These are phyloP conservation scores for Benincasa hispida DNA, from an alignment of 306 rosid genomes.

Conservation along the genomic window DNA sequence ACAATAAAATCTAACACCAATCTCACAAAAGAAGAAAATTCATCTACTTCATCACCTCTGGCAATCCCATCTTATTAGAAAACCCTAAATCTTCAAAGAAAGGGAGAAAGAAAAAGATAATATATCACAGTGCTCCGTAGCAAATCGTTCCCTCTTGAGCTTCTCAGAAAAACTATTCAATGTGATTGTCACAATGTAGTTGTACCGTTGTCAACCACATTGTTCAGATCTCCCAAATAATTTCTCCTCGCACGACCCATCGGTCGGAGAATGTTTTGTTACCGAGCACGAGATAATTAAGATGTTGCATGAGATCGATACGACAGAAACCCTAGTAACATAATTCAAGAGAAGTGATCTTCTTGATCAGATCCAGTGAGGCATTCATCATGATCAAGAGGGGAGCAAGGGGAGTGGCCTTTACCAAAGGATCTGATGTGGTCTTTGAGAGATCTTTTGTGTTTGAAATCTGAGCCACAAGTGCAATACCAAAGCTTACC, in stretches of 20 bases:
- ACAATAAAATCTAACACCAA: slow-evolving; percentile 11
- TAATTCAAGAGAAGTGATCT: slow-evolving; percentile 12
- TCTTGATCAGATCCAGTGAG: slow-evolving; percentile 45
- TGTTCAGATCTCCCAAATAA: not conserved
- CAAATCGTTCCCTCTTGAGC: slow-evolving; percentile 52
- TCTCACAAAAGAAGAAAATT: slow-evolving; percentile 52
- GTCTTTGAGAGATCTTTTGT: slow-evolving; percentile 86
- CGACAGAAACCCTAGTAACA: not conserved
- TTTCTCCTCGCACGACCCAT: not conserved
- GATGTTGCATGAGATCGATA: not conserved
- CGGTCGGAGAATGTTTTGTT: slow-evolving; percentile 57
- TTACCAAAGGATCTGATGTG: slow-evolving; percentile 77
- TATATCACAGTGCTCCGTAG: slow-evolving; percentile 35
- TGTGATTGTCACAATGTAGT: not conserved
- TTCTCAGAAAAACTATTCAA: not conserved
- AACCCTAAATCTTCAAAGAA: slow-evolving; percentile 5
- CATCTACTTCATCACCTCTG: slow-evolving; percentile 73
- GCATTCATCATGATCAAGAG: slow-evolving; percentile 48
- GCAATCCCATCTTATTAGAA: slow-evolving; percentile 32
- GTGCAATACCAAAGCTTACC: slow-evolving; percentile 92
- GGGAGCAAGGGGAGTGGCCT: slow-evolving; percentile 44
- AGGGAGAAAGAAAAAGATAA: not conserved
- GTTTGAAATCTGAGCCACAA: slow-evolving; percentile 94
- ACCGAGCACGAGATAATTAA: slow-evolving; percentile 54
- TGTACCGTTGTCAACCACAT: not conserved